A percentile compares a stretch with the other conserved stretches of the same genome.
phyloP scores from a whole-genome alignment of 768 basidiomycete genomes.

The Rhizopogon salebrosus region DNA sequence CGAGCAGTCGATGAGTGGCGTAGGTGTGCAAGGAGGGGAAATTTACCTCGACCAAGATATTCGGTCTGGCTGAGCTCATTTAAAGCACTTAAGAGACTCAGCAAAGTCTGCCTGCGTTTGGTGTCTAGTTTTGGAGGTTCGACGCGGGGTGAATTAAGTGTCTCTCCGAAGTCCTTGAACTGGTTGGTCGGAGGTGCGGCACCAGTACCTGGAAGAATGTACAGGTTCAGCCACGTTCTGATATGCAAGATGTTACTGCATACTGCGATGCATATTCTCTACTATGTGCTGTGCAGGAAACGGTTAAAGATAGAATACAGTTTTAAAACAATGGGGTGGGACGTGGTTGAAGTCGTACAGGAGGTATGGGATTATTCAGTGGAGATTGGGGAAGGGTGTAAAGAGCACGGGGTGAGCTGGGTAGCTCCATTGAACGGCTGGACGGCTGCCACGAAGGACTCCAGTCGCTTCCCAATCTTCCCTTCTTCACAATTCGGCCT shows the following conservation, averaged over 20 bases:
- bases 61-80: constrained; percentile 35
- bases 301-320: neutral
- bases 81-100: constrained; percentile 34
- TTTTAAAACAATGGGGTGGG: neutral
- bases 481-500: too few relatives aligned
- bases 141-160: neutral
- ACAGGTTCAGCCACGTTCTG: neutral
- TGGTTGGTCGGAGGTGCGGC: neutral
- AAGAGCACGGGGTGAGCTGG: neutral
- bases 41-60: constrained; percentile 15
- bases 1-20: neutral
- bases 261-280: constrained; percentile 3
- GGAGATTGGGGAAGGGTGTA: neutral
- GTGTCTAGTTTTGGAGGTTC: constrained; percentile 6
- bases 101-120: constrained; percentile 32
- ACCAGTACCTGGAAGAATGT: neutral
- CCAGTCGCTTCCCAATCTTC: too few relatives aligned
- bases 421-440: neutral
- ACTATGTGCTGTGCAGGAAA: neutral
- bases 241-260: neutral
- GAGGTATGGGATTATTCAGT: neutral
- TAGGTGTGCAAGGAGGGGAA: neutral
- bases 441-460: neutral
- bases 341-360: neutral
- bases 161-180: constrained; percentile 1